Percentiles rank a stretch among this genome's conserved stretches.
Conservation (phyloP, 106 monocot genomes). For the Acorus calamus region DNA sequence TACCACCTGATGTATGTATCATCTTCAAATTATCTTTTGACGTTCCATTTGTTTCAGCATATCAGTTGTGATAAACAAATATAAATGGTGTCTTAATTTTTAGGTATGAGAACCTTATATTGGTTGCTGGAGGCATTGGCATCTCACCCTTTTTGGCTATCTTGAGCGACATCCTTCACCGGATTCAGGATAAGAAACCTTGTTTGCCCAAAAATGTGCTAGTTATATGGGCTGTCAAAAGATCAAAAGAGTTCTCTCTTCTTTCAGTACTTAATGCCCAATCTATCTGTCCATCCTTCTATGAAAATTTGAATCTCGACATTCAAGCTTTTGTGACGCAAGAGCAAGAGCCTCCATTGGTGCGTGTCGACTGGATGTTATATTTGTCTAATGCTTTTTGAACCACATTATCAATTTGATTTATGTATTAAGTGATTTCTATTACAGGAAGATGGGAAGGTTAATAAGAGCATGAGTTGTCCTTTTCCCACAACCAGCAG, state of each 20-base stretch:
- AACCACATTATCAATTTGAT: neutral
- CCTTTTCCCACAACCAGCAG: constrained; percentile 18
- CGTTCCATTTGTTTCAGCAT: too few relatives aligned
- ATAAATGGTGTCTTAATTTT: neutral
- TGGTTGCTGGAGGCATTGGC: constrained; percentile 93
- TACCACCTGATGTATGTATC: constrained; percentile 72
- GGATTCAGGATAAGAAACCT: constrained; percentile 30
- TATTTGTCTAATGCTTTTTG: neutral
- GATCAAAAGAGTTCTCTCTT: constrained; percentile 76
- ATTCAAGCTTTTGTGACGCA: constrained; percentile 85
- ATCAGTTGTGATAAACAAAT: too few relatives aligned
- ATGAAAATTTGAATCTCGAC: constrained; percentile 45
- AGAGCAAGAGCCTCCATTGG: constrained; percentile 68
- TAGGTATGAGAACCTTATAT: constrained; percentile 90
- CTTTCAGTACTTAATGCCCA: constrained; percentile 46
- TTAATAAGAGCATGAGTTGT: constrained; percentile 5
- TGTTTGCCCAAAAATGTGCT: constrained; percentile 71
- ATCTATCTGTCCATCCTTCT: constrained; percentile 33
- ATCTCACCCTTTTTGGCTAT: constrained; percentile 94
- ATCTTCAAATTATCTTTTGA: too few relatives aligned
- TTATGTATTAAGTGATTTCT: neutral
- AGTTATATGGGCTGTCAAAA: constrained; percentile 89
- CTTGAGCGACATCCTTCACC: constrained; percentile 72
- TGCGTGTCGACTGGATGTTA: constrained; percentile 9
- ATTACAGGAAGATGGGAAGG: constrained; percentile 67